Conservation (phyloP, 108 stramenopile genomes). For the Cylindrotheca fusiformis region DNA sequence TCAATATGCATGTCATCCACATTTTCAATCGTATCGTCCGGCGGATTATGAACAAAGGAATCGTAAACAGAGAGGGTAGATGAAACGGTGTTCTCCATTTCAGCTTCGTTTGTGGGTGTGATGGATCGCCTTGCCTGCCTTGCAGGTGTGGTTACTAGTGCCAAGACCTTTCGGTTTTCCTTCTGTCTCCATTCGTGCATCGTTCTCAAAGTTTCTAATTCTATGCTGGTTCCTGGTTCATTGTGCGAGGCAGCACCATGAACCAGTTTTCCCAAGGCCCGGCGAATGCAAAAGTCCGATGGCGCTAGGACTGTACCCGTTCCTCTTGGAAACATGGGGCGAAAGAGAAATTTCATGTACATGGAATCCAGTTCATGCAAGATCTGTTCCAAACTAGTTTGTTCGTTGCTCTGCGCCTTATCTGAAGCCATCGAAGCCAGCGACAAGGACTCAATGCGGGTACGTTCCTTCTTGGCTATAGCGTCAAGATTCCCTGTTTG, state of each 20-base stretch:
- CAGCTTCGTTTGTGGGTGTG: constrained; percentile 2
- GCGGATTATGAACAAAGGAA: constrained; percentile 15
- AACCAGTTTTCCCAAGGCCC: constrained; percentile 32
- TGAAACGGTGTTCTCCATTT: background rate
- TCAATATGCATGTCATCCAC: constrained; percentile 12
- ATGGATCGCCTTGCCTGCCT: background rate
- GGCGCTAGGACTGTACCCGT: constrained; percentile 44
- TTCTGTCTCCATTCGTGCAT: constrained; percentile 42
- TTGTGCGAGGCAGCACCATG: constrained; percentile 4
- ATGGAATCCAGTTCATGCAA: constrained; percentile 35
- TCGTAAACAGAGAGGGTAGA: constrained; percentile 33
- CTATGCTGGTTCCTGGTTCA: constrained; percentile 30
- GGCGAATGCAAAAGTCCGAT: constrained; percentile 25
- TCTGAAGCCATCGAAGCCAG: constrained; percentile 10
- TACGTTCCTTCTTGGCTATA: constrained; percentile 20
- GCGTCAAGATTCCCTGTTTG: constrained; percentile 27
- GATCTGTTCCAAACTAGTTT: constrained; percentile 21
- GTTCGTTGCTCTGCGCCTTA: constrained; percentile 7
- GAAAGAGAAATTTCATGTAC: constrained; percentile 41
- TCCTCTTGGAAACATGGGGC: constrained; percentile 42
- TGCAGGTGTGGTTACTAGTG: constrained; percentile 3
- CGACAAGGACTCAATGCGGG: constrained; percentile 17
- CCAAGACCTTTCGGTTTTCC: constrained; percentile 17
- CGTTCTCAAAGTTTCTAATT: constrained; percentile 42
- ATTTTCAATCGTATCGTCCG: constrained; percentile 16